Conservation (phyloP, 2,329 filamentous ascomycete species). For the Fusarium drepaniforme region DNA sequence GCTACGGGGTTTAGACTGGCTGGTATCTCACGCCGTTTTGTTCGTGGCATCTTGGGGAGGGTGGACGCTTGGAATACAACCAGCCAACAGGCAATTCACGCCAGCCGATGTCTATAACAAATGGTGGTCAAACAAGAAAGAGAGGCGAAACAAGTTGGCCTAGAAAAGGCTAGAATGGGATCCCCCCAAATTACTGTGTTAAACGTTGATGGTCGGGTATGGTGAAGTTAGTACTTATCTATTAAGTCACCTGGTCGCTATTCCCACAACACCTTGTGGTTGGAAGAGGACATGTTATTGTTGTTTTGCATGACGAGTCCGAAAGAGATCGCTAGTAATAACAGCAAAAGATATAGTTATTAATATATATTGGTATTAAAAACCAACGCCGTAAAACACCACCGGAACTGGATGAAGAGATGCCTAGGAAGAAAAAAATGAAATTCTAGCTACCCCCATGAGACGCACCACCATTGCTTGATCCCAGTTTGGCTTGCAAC, state of each 20-base stretch:
- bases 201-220: neutral
- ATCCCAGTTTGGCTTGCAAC: neutral
- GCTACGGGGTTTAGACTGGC: neutral
- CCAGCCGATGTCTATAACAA: neutral
- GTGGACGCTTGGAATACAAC: neutral
- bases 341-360: too few relatives aligned
- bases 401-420: too few relatives aligned
- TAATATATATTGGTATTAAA: too few relatives aligned
- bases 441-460: neutral
- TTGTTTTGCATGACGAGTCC: too few relatives aligned
- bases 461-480: neutral
- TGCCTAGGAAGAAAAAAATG: too few relatives aligned
- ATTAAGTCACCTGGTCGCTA: too few relatives aligned
- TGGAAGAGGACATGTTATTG: too few relatives aligned
- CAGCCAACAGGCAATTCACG: constrained; percentile 9
- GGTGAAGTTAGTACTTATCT: too few relatives aligned
- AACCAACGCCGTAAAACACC: too few relatives aligned
- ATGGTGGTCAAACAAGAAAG: neutral
- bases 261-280: too few relatives aligned
- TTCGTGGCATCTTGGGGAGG: constrained; percentile 12
- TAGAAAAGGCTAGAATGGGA: neutral
- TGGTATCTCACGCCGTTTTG: neutral
- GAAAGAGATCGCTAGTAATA: too few relatives aligned
- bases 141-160: neutral
- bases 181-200: neutral